phyloP scores from a whole-genome alignment of 2,329 filamentous ascomycete species.

The Fusarium chuoi region DNA sequence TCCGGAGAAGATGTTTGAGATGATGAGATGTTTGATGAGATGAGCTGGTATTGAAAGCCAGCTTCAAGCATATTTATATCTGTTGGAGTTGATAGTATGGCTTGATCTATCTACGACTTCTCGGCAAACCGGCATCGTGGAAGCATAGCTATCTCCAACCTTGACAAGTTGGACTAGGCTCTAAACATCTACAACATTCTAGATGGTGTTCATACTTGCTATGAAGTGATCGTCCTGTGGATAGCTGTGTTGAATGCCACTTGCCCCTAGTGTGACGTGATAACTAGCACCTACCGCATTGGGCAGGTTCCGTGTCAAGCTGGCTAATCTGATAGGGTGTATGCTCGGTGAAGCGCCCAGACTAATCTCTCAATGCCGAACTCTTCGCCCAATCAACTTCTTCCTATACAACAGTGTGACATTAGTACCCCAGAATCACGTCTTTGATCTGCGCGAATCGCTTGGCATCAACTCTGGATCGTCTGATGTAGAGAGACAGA shows the following conservation, averaged over 20 bases:
- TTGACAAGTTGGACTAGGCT: fast-evolving
- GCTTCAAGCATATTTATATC: neutral
- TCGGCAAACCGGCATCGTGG: neutral
- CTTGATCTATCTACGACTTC: neutral
- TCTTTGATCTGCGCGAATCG: neutral
- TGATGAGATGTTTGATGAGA: neutral
- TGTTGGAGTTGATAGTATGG: neutral
- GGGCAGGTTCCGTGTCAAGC: neutral
- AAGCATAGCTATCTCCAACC: fast-evolving
- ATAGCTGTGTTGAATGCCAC: neutral
- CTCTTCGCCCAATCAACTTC: neutral
- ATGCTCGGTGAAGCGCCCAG: neutral
- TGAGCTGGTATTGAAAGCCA: neutral
- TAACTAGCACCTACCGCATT: neutral
- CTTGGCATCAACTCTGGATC: neutral
- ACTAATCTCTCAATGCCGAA: neutral
- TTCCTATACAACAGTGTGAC: neutral
- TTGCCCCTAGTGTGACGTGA: neutral
- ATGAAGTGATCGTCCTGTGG: neutral
- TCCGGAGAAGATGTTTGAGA: too few species aligned
- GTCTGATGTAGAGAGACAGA: neutral
- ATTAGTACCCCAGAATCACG: neutral
- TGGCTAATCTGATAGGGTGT: neutral
- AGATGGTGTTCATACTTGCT: neutral
- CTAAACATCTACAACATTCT: fast-evolving